Evolutionary conservation across 495 filamentous ascomycete species (phyloP).

Genomic region (Thozetella sp.): DNA sequence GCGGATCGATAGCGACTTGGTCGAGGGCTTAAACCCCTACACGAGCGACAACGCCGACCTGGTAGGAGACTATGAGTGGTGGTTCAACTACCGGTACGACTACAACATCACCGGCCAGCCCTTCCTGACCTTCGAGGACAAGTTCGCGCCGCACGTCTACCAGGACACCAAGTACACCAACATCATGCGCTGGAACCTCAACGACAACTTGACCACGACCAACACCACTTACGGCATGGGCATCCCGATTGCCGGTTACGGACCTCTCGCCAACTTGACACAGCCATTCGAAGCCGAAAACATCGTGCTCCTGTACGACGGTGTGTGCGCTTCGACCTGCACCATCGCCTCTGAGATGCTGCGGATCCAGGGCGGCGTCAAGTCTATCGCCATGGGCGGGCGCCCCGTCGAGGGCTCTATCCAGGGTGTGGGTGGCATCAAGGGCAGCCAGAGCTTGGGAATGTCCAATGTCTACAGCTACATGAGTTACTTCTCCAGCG

Average conservation of each 20-base stretch:
- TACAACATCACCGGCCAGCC: constrained; percentile 22
- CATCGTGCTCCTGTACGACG: constrained; percentile 31
- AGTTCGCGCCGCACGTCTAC: constrained; percentile 24
- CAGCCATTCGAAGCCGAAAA: constrained; percentile 30
- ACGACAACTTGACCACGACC: constrained; percentile 27
- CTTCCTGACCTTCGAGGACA: constrained; percentile 31
- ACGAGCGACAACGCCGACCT: constrained; percentile 13
- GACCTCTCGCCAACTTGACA: constrained; percentile 37
- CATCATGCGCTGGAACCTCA: constrained; percentile 33
- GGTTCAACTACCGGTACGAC: constrained; percentile 34
- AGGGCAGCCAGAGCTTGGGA: constrained; percentile 30
- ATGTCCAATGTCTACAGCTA: neutral
- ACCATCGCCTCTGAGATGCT: constrained; percentile 58
- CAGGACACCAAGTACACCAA: constrained; percentile 29
- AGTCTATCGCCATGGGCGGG: constrained; percentile 55
- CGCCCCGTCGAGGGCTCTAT: constrained; percentile 47
- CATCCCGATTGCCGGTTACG: constrained; percentile 40
- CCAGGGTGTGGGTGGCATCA: constrained; percentile 58
- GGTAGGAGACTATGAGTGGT: constrained; percentile 21
- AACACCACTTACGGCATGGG: constrained; percentile 32
- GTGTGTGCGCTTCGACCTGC: constrained; percentile 62
- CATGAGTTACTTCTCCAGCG: neutral
- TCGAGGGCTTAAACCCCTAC: constrained; percentile 24
- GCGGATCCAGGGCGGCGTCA: constrained; percentile 52
- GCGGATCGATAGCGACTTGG: constrained; percentile 20